Base-by-base conservation (phyloP, 2,329 filamentous ascomycete species). In the Colletotrichum tanaceti region DNA sequence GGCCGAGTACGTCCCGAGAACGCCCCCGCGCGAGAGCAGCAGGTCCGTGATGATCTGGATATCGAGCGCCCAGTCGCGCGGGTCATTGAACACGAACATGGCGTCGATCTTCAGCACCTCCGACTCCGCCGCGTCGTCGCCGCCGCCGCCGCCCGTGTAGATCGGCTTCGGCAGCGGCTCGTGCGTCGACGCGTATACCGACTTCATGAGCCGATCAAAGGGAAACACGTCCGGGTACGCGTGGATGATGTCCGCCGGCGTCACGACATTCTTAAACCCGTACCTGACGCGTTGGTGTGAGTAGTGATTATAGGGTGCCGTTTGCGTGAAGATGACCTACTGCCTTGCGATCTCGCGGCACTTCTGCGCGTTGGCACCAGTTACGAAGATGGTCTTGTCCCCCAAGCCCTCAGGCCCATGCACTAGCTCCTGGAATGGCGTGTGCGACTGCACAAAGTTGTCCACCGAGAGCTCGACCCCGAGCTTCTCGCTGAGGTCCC, bases 11-110 rank as follows among this genome's bases (percentile, higher is more conserved):
- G 95, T 98, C 32, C 95, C 96, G 4, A 97, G 77, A 65, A 93
- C 88, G 20, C 96, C 96, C n/a, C 85, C 74, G 20, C 88, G 84
- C 0, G 94, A 97, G 47, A 97, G 85, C 7, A 98, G 83, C 13
- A 97, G 82, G 78, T 99, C 96, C 62, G 91, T 76, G 65, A 98
- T 91, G 73, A 98, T 83, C 76, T 97, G 92, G 2, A 89, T 89
- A 78, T 98, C 95, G 11, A 98, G 86, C 0, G 92, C 94, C 96
- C 96, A 99, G 82, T 99, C 96, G 64, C 96, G 89, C 4, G 96
- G 94, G 79, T 98, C 96, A 78, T 97, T 97, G 85, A 95, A 98
- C 7, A 98, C 91, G 75, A 98, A 91, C 35, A 98, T 89, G 35
- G 94, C 94, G 75, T 97, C 93, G 73, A 99, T 91, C 73, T 93